Evolutionary conservation across 2,329 filamentous ascomycete species (phyloP).

Genomic region (Aaosphaeria arxii): DNA sequence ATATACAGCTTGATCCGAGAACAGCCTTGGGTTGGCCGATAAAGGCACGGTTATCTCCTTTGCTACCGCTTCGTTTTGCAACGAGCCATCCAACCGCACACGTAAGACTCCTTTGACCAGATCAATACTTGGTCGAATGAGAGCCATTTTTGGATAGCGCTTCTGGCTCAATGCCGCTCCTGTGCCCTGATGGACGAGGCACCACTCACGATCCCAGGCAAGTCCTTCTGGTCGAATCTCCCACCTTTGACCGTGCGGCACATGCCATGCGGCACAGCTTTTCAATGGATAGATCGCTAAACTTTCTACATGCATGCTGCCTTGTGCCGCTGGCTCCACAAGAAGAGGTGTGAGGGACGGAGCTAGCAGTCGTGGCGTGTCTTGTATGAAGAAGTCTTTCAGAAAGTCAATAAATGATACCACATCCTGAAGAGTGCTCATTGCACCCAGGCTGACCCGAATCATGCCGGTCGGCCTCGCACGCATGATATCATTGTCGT

Average conservation of each 20-base stretch:
- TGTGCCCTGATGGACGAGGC: conserved; percentile 82
- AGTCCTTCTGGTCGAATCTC: conserved; percentile 77
- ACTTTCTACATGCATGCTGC: conserved; percentile 44
- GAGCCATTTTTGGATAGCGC: conserved; percentile 79
- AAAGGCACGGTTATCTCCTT: conserved; percentile 53
- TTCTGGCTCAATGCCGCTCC: conserved; percentile 86
- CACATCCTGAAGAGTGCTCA: conserved; percentile 78
- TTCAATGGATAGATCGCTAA: conserved; percentile 83
- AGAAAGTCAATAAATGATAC: conserved; percentile 69
- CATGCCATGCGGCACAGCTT: conserved; percentile 76
- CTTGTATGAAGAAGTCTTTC: conserved; percentile 43
- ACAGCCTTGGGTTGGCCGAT: conserved; percentile 63
- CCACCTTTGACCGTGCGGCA: conserved; percentile 67
- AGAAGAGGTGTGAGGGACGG: conserved; percentile 18
- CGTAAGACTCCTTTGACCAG: conserved; percentile 64
- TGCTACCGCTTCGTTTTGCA: conserved; percentile 26
- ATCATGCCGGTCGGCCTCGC: conserved; percentile 88
- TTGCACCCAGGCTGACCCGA: conserved; percentile 81
- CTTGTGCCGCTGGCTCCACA: conserved; percentile 24
- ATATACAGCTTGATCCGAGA: conserved; percentile 40
- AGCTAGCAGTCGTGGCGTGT: conserved; percentile 6
- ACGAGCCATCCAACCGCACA: conserved; percentile 52
- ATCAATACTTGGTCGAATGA: conserved; percentile 74
- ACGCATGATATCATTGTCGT: conserved; percentile 74
- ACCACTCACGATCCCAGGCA: conserved; percentile 96